A percentile compares a stretch with the other conserved stretches of the same genome.
Evolutionary conservation across 306 rosid species (phyloP).

Genomic region (Prinsepia uniflora): DNA sequence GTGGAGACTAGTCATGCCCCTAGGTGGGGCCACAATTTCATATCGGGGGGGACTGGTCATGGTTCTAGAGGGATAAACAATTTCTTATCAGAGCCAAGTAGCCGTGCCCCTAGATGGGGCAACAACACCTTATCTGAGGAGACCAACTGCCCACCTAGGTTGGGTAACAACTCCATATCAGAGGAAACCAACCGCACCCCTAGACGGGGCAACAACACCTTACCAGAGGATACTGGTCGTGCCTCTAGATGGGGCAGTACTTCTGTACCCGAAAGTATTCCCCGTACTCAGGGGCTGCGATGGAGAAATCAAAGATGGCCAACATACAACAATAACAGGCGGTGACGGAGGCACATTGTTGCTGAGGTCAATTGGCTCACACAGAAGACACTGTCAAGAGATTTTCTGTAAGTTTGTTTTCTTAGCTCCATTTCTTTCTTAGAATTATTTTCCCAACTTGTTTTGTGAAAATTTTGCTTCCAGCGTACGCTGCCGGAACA

Average conservation of each 20-base stretch:
- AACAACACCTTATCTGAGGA: not conserved
- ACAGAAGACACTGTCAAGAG: not conserved
- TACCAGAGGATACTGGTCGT: conserved; percentile 23
- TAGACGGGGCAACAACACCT: conserved; percentile 23
- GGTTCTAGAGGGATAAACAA: conserved; percentile 39
- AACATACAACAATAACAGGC: conserved; percentile 28
- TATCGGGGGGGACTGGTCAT: conserved; percentile 17
- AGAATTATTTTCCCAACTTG: not conserved
- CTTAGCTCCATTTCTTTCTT: not conserved
- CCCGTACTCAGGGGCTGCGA: conserved; percentile 28
- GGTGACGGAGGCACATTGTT: conserved; percentile 22
- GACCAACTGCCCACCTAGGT: not conserved
- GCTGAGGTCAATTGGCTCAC: conserved; percentile 11
- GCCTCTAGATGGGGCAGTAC: conserved; percentile 39
- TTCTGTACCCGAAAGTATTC: conserved; percentile 25
- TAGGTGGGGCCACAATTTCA: conserved; percentile 35
- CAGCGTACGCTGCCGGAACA: not conserved
- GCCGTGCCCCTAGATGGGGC: conserved; percentile 21
- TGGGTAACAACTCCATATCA: conserved; percentile 22
- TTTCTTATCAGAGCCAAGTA: conserved; percentile 15
- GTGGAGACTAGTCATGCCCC: conserved; percentile 22
- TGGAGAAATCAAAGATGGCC: conserved; percentile 66
- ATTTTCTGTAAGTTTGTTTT: not conserved
- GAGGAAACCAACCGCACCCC: not conserved
- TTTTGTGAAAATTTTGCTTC: not conserved